Percentiles rank a stretch among this genome's conserved stretches.
phyloP scores from a whole-genome alignment of 352 stramenopile species.

The Globisporangium solare region DNA sequence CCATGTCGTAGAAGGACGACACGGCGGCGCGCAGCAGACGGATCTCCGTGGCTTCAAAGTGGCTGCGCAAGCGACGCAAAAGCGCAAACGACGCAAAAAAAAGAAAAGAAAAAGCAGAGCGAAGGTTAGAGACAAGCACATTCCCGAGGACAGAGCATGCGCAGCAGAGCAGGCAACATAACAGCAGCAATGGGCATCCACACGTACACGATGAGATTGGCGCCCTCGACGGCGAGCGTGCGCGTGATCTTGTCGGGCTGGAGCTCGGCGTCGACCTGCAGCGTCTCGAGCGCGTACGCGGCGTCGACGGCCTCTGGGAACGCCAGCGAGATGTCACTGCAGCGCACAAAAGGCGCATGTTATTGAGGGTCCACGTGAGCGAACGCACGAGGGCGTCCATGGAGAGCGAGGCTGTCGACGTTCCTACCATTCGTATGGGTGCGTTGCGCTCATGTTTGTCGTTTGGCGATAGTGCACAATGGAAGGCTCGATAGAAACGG shows the following conservation, averaged over 20 bases:
- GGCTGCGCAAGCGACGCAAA: constrained; percentile 46
- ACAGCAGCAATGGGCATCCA: neutral
- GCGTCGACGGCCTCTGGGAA: constrained; percentile 68
- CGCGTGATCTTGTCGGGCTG: constrained; percentile 84
- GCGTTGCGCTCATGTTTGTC: constrained; percentile 37
- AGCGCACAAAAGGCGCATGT: no score
- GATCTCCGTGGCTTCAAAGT: constrained; percentile 81
- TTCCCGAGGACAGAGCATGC: neutral
- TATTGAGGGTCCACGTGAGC: neutral
- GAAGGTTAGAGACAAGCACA: neutral
- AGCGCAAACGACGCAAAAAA: neutral
- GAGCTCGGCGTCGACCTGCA: constrained; percentile 86
- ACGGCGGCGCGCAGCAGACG: constrained; percentile 78
- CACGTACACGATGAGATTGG: constrained; percentile 69
- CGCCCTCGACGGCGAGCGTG: constrained; percentile 52
- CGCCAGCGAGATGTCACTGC: constrained; percentile 54
- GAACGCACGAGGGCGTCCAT: no score
- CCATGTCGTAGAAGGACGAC: constrained; percentile 88
- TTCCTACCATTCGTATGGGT: constrained; percentile 79
- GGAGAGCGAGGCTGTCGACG: neutral
- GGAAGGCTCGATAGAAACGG: neutral
- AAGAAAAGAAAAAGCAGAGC: neutral
- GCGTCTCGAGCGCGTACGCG: constrained; percentile 64
- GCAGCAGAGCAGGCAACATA: constrained; percentile 1
- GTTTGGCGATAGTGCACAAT: constrained; percentile 4